Evolutionary conservation across 495 filamentous ascomycete species (phyloP).

Genomic region (Viridothelium virens): DNA sequence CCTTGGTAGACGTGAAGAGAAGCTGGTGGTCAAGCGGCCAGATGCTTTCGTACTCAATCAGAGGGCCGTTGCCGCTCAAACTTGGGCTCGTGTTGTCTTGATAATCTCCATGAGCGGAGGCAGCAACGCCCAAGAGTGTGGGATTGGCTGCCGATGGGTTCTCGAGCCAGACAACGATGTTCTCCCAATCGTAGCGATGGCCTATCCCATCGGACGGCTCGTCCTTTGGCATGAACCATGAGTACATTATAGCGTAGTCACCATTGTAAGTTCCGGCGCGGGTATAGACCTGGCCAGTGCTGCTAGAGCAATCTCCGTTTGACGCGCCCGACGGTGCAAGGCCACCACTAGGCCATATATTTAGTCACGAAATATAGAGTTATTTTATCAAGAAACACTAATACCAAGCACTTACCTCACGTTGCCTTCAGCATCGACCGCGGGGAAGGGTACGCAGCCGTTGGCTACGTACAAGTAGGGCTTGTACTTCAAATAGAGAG

Average conservation of each 20-base stretch:
- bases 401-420: slow-evolving; percentile 36
- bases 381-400: neutral
- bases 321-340: slow-evolving; percentile 35
- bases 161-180: slow-evolving; percentile 43
- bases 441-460: slow-evolving; percentile 51
- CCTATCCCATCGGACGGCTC: slow-evolving; percentile 38
- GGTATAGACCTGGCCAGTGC: slow-evolving; percentile 47
- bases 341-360: slow-evolving; percentile 33
- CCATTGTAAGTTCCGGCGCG: slow-evolving; percentile 32
- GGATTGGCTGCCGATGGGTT: slow-evolving; percentile 28
- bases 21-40: slow-evolving; percentile 47
- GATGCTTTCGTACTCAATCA: slow-evolving; percentile 43
- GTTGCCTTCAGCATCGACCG: slow-evolving; percentile 43
- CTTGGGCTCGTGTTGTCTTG: slow-evolving; percentile 37
- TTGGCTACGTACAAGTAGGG: slow-evolving; percentile 44
- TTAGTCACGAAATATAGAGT: neutral
- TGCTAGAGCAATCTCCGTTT: slow-evolving; percentile 39
- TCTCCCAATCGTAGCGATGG: slow-evolving; percentile 49
- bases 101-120: slow-evolving; percentile 47
- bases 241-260: slow-evolving; percentile 46
- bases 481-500: slow-evolving; percentile 44
- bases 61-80: slow-evolving; percentile 35
- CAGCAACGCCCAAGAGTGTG: slow-evolving; percentile 40
- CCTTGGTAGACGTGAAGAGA: slow-evolving; percentile 40
- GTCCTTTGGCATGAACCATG: slow-evolving; percentile 49